A percentile compares a stretch with the other conserved stretches of the same genome.
These are phyloP conservation scores for Aureobasidium zeae DNA, from an alignment of 2,329 filamentous ascomycete species.

Conservation along the genomic window DNA sequence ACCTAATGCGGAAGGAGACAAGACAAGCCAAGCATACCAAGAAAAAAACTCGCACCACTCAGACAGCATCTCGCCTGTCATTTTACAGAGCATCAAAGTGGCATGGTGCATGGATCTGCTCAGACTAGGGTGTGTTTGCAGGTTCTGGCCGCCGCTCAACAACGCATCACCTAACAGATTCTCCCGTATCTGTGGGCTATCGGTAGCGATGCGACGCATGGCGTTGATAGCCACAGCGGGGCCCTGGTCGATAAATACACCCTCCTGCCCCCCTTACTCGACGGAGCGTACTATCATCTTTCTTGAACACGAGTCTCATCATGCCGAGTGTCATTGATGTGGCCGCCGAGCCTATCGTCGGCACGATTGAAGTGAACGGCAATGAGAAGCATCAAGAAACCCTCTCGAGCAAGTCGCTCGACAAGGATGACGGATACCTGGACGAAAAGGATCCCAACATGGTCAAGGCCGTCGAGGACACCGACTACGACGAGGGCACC, in stretches of 20 bases:
- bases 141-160: conserved; percentile 10
- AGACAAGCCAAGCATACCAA: neutral
- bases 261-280: neutral
- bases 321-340: conserved; percentile 11
- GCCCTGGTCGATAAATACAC: conserved; percentile 2
- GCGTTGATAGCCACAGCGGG: neutral
- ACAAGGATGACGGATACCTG: conserved; percentile 24
- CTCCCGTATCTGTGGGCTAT: conserved; percentile 5
- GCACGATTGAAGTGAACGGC: conserved; percentile 30
- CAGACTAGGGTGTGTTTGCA: conserved; percentile 2
- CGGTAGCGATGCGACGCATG: neutral
- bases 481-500: conserved; percentile 24
- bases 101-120: no score
- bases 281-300: no score
- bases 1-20: conserved; percentile 7
- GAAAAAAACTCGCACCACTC: conserved; percentile 1
- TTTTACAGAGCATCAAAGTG: neutral
- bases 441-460: conserved; percentile 23
- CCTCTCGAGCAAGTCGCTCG: conserved; percentile 16
- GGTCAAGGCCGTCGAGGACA: conserved; percentile 24
- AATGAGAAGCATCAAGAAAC: conserved; percentile 19
- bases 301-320: conserved; percentile 2
- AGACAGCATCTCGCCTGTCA: conserved; percentile 5
- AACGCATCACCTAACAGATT: neutral
- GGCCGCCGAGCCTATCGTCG: conserved; percentile 19